Base-by-base conservation (phyloP, 2,329 filamentous ascomycete genomes). In the Scorias spongiosa region DNA sequence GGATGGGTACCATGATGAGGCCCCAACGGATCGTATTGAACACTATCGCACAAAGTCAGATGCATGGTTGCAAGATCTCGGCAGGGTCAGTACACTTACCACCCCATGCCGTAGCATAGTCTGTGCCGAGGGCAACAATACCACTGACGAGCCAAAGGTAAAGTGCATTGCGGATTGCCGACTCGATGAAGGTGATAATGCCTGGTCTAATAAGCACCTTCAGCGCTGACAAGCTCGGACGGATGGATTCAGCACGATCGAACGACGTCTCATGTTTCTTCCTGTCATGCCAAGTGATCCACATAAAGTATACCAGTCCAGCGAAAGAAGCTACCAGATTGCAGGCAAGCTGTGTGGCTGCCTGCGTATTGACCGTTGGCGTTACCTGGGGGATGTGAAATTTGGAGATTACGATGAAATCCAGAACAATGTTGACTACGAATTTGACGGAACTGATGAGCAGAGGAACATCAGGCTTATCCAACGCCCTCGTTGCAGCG, bases 21-120 rank as follows among this genome's bases (percentile, higher is more conserved):
- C 80, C 81, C 80, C 80, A 84, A 11, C 80, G 70, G 37, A 85
- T 84, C 0, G 79, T 84, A 44, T 74, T 81, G 63, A 86, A 86
- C 9, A 84, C 66, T 36, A 15, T 26, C 20, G 20, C 20, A 26
- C 20, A 26, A 26, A 26, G 20, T 26, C 20, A 26, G 7, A 26
- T 26, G 20, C 3, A 26, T 26, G 20, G 7, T 26, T 26, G 20
- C 20, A 7, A 26, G 20, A 26, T 26, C 7, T 26, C 7, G 20
- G 20, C 20, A 26, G 20, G 20, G 3, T 7, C 4, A 26, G 20
- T 4, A 26, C 12, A 36, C 32, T 36, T 36, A 36, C 32, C 32
- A 1, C 79, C 76, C 80, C 80, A 86, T 0, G 80, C 78, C 0
- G 80, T 84, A 0, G 79, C 76, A 56, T 85, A 85, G 6, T 75